These are phyloP conservation scores for Fallopia convolvulus DNA, from an alignment of 148 eudicot species.

Conservation along the genomic window DNA sequence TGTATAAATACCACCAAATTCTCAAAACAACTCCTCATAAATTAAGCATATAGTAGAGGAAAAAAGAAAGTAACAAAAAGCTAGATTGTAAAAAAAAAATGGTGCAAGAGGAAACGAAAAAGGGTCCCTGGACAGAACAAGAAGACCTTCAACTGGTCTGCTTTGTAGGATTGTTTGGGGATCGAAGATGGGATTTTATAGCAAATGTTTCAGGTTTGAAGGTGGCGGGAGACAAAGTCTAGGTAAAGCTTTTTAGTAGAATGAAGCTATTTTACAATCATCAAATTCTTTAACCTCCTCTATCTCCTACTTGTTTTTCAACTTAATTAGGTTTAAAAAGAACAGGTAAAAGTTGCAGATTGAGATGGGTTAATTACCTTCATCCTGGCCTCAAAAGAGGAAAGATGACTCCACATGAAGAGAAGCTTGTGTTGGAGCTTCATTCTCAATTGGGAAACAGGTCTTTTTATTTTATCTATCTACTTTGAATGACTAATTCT, in stretches of 20 bases:
- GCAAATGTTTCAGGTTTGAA: slow-evolving; percentile 99
- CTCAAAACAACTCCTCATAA: not conserved
- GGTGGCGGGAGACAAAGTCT: slow-evolving; percentile 96
- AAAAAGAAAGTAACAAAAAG: not conserved
- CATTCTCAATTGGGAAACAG: slow-evolving; percentile 85
- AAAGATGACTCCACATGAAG: slow-evolving; percentile 86
- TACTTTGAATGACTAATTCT: no score
- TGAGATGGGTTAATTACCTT: slow-evolving; percentile 96
- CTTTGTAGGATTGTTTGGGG: slow-evolving; percentile 90
- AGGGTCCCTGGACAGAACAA: slow-evolving; percentile 96
- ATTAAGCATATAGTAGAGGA: not conserved
- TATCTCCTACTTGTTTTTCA: slow-evolving; percentile 21
- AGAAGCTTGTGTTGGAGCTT: slow-evolving; percentile 72
- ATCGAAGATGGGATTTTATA: slow-evolving; percentile 98
- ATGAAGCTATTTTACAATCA: slow-evolving; percentile 22
- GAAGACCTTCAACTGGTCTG: slow-evolving; percentile 82
- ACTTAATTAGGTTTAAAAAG: slow-evolving; percentile 65
- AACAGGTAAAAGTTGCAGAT: slow-evolving; percentile 94
- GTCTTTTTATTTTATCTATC: not conserved
- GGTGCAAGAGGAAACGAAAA: slow-evolving; percentile 54
- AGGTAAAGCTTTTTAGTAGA: slow-evolving; percentile 66
- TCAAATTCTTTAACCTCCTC: slow-evolving; percentile 15
- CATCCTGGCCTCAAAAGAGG: slow-evolving; percentile 86
- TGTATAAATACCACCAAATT: slow-evolving; percentile 4
- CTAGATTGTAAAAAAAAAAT: slow-evolving; percentile 25